Base-by-base conservation (phyloP, 148 eudicot genomes). In the Tetragonia tetragonoides region DNA sequence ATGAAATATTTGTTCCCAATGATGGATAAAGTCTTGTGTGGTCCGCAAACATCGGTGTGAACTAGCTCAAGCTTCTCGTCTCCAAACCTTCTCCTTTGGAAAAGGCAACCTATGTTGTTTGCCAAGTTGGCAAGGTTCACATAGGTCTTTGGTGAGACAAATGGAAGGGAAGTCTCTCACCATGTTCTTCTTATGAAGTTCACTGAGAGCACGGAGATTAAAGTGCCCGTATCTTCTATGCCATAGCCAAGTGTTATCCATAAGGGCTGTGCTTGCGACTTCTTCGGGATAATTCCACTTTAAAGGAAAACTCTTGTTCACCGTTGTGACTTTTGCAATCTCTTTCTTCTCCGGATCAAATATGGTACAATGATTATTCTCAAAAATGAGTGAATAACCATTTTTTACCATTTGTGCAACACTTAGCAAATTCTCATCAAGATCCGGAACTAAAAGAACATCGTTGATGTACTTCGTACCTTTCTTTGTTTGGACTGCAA, bases 201-300 rank as follows among this genome's bases (percentile, higher is more conserved):
- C 5, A 1, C 37, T 66, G 8, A 67, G 11, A 2, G 62, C 72
- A 2, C 54, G 73, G 1, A 77, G 60, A 18, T 77, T 67, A 4
- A 73, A 78, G 64, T 83, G 82, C 0, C 82, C 79, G 34, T 62
- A 64, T 39, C 75, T 70, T 63, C 37, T 68, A 38, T 75, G 82
- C 82, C 85, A 83, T 10, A 70, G 16, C 76, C 76, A 56, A 3
- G 82, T 51, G 0, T 83, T 77, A 54, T 61, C 62, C 2, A 53
- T 41, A 5, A 62, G 6, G 0, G 69, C 72, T 67, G 20, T 57
- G 21, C 44, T 63, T 2, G 70, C 65, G 2, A 42, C 46, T 8
- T 16, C 37, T 2, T 28, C 57, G 61, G 70, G 65, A 6, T 28
- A n/a, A n/a, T n/a, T 41, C 51, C 72, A 67, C 49, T 59, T 64